Evolutionary conservation across 495 filamentous ascomycete genomes (phyloP).

Genomic region (Oleoguttula mirabilis): DNA sequence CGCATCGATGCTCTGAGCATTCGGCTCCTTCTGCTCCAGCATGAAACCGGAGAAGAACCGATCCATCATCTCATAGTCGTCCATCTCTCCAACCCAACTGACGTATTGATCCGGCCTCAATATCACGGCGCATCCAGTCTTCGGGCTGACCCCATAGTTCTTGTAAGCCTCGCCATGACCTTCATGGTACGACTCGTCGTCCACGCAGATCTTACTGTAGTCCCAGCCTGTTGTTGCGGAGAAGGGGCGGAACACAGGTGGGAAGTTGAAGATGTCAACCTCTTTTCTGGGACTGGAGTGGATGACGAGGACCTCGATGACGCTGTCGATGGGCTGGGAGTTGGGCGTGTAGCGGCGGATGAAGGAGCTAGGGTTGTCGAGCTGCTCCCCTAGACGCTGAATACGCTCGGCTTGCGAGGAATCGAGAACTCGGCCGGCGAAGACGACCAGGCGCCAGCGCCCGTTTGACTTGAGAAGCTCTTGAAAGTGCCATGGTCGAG

Average conservation of each 20-base stretch:
- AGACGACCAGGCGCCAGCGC: slow-evolving; percentile 52
- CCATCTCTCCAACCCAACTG: not conserved
- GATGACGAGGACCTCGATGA: slow-evolving; percentile 50
- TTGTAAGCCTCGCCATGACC: slow-evolving; percentile 27
- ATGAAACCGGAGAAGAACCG: not conserved
- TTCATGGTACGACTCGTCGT: slow-evolving; percentile 48
- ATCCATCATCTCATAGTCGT: not conserved
- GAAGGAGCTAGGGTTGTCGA: slow-evolving; percentile 30
- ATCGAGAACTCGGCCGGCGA: slow-evolving; percentile 47
- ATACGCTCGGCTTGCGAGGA: slow-evolving; percentile 35
- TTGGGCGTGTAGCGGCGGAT: slow-evolving; percentile 35
- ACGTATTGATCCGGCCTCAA: slow-evolving; percentile 46
- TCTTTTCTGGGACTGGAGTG: slow-evolving; percentile 41
- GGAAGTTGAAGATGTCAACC: slow-evolving; percentile 47
- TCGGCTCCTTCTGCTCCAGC: too few species aligned
- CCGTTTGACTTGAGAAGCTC: slow-evolving; percentile 43
- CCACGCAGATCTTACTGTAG: slow-evolving; percentile 54
- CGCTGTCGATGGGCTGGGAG: slow-evolving; percentile 30
- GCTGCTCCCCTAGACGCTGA: slow-evolving; percentile 32
- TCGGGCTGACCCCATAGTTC: slow-evolving; percentile 4
- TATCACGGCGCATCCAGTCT: slow-evolving; percentile 51
- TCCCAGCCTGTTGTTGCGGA: slow-evolving; percentile 49
- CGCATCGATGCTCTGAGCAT: too few species aligned
- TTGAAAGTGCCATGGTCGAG: slow-evolving; percentile 26
- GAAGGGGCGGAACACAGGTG: slow-evolving; percentile 44